Evolutionary conservation across 2,329 filamentous ascomycete genomes (phyloP), one percentile per base, ranked within the genome.

Genomic region (Malbranchea zuffiana): DNA sequence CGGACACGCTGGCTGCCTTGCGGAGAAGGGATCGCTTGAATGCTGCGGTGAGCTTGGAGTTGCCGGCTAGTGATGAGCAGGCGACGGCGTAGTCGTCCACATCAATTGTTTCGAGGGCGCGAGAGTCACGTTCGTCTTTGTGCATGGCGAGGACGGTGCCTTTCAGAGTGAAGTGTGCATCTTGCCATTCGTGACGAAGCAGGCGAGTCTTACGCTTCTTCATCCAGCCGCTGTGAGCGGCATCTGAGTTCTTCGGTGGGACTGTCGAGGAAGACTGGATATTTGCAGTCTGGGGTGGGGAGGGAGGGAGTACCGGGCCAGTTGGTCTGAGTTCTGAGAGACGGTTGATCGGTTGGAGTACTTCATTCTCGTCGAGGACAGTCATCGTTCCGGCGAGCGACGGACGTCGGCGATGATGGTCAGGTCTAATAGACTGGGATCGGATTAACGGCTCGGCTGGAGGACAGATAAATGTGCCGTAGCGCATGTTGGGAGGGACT

Each of bases 401-500:
- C 10, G 47, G 49, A 12, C 46, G 46, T 21, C 50, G 43, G 4
- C 50, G 47, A 18, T 52, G 60, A 12, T 52, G 60, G 15, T 66
- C 61, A 6, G 50, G 46, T 15, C 55, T 54, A 11, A 60, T 63
- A 4, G 66, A 65, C 19, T 55, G 51, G 24, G 61, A 55, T 31
- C 71, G 68, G 43, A 58, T 47, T 26, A 69, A 54, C 33, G 67
- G 67, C 26, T 71, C 65, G 17, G 44, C 40, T 15, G 40, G 46
- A 43, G 56, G 50, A 41, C 53, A 28, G 16, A 35, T 32, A 42
- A 57, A 52, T 27, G 65, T 57, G 20, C 77, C 74, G 66, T 81
- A 94, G 55, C 76, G 79, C 86, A 95, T 94, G 62, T 93, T 79
- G 5, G 88, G 88, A 28, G 88, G 88, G 0, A 95, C 88, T 4